phyloP scores from a whole-genome alignment of 306 rosid species.

The Prunus padus region DNA sequence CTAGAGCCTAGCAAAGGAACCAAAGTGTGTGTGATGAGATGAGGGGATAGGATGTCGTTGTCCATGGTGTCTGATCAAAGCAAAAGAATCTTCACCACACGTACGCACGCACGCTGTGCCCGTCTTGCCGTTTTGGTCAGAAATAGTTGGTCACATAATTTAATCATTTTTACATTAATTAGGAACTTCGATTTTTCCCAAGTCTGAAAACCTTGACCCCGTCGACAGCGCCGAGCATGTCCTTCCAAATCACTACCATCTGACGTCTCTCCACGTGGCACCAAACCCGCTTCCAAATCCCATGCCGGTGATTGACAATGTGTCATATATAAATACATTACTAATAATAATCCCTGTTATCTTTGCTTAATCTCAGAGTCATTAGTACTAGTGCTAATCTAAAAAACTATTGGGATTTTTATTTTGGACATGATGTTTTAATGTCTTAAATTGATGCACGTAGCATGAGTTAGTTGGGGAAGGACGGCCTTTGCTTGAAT shows the following conservation, averaged over 20 bases:
- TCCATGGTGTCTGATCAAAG: constrained; percentile 18
- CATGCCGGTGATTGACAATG: constrained; percentile 40
- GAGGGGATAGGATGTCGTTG: constrained; percentile 50
- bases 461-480: constrained; percentile 50
- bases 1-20: not conserved
- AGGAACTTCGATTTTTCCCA: constrained; percentile 28
- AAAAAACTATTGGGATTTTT: not conserved
- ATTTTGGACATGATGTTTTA: constrained; percentile 37
- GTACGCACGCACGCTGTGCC: constrained; percentile 31
- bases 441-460: constrained; percentile 51
- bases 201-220: constrained; percentile 57
- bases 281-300: constrained; percentile 26
- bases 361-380: not conserved
- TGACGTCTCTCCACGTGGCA: constrained; percentile 81
- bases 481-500: constrained; percentile 34
- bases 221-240: constrained; percentile 64
- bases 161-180: not conserved
- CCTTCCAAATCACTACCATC: constrained; percentile 47
- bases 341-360: not conserved
- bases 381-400: not conserved
- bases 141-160: not conserved
- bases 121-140: constrained; percentile 31
- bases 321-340: not conserved
- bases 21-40: constrained; percentile 26
- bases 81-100: constrained; percentile 45